Evolutionary conservation across 2,329 filamentous ascomycete species (phyloP), one percentile per base, ranked within the genome.

Genomic region (Paracoccidioides lutzii): DNA sequence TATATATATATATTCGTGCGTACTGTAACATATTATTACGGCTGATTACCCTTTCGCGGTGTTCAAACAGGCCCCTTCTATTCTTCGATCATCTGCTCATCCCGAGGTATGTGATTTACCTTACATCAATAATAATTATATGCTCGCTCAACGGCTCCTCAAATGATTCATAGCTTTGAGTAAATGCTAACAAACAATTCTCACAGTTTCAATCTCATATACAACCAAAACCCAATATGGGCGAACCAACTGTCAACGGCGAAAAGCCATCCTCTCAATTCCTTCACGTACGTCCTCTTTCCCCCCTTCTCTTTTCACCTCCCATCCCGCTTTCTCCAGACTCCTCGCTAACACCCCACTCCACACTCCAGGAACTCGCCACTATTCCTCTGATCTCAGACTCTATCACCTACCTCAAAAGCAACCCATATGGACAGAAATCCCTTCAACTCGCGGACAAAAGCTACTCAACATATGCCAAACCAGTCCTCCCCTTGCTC

Each of bases 341-440:
- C n/a, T 14, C 14, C 14, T 30, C 7, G 14, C 35, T 52, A 42
- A 41, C 37, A 41, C 3, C 30, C 15, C 4, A 30, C 32, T 55
- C 49, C 48, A 40, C 9, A 33, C 2, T 3, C 38, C 63, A 94
- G 88, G 90, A 96, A 69, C 79, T 96, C 59, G 78, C 83, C 63
- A 84, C 84, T 62, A 95, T 94, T 74, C 90, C 90, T 40, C 73
- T 94, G 61, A 80, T 96, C 67, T 81, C 81, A 67, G 89, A 95
- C 71, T 76, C 83, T 66, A 82, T 95, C 72, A 76, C 81, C 59
- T 83, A 81, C 67, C 85, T 94, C 80, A 88, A 90, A 73, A 76
- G 80, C 67, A 88, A 91, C 75, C 84, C 88, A 51, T 85, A 88
- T 68, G 90, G 88, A 67, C 84, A 89, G 71, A 90, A 85, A 74